Conservation (phyloP, 176 grass and related monocot genomes). For the Echinochloa phyllopogon region DNA sequence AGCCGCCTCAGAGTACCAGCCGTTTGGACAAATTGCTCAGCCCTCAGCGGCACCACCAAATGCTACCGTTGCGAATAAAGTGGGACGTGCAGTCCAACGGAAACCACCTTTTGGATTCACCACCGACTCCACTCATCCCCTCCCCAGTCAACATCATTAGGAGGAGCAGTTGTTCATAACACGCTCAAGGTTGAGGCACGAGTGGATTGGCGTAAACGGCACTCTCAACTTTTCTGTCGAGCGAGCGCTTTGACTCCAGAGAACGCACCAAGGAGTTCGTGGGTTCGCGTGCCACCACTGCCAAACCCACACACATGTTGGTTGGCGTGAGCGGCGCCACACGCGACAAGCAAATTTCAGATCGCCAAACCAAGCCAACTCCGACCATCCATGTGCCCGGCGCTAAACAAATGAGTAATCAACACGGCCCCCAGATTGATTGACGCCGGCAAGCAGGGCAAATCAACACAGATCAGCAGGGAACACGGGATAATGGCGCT, state of each 20-base stretch:
- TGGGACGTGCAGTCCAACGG: conserved; percentile 22
- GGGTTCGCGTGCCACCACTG: neutral
- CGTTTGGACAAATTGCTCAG: no score
- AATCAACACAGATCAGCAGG: neutral
- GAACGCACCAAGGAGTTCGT: neutral
- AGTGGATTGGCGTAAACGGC: conserved; percentile 45
- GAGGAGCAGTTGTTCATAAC: neutral
- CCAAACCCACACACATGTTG: conserved; percentile 31
- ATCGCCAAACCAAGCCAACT: neutral
- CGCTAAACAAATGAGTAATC: neutral
- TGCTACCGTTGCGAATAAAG: neutral
- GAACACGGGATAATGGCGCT: neutral
- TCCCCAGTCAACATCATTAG: neutral
- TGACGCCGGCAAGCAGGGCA: neutral
- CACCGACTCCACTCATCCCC: neutral
- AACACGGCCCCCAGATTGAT: neutral
- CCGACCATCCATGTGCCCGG: conserved; percentile 38
- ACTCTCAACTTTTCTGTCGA: conserved; percentile 23
- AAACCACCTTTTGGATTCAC: conserved; percentile 22
- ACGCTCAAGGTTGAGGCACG: neutral
- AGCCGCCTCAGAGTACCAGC: no score
- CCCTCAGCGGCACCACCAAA: neutral
- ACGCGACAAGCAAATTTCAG: neutral
- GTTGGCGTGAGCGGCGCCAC: conserved; percentile 2
- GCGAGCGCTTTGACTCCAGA: conserved; percentile 30